Conservation (phyloP, 768 basidiomycete species). For the Mycena crocata region DNA sequence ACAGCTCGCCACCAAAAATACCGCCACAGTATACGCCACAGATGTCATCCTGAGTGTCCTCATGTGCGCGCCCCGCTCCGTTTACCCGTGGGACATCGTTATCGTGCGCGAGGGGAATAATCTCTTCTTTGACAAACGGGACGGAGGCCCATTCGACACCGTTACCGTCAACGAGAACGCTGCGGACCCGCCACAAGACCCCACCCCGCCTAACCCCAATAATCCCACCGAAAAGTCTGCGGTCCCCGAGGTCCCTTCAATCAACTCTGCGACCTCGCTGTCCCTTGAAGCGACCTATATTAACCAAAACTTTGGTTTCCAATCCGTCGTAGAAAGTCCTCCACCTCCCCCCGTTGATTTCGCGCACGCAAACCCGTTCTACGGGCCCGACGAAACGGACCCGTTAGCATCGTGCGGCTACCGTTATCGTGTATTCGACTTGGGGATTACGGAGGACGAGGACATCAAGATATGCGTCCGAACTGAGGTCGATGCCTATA, state of each 20-base stretch:
- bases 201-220: slow-evolving; percentile 80
- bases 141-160: slow-evolving; percentile 96
- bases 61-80: slow-evolving; percentile 95
- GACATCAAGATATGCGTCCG: slow-evolving; percentile 91
- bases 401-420: slow-evolving; percentile 97
- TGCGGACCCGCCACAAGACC: slow-evolving; percentile 90
- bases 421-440: slow-evolving; percentile 94
- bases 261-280: slow-evolving; percentile 93
- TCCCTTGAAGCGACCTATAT: slow-evolving; percentile 98
- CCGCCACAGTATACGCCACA: slow-evolving; percentile 92
- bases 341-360: slow-evolving; percentile 78
- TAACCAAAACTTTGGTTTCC: slow-evolving; percentile 98
- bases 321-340: slow-evolving; percentile 83
- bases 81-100: slow-evolving; percentile 99
- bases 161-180: slow-evolving; percentile 99
- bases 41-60: slow-evolving; percentile 95
- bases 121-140: slow-evolving; percentile 96
- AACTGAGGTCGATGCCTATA: slow-evolving; percentile 95
- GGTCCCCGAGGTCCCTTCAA: slow-evolving; percentile 78
- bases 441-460: slow-evolving; percentile 91
- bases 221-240: slow-evolving; percentile 75
- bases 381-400: slow-evolving; percentile 91
- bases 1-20: slow-evolving; percentile 83
- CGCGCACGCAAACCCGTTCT: slow-evolving; percentile 94
- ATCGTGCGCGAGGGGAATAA: slow-evolving; percentile 93